These are phyloP conservation scores for Colletotrichum costaricense DNA, from an alignment of 2,329 filamentous ascomycete species.

Conservation along the genomic window DNA sequence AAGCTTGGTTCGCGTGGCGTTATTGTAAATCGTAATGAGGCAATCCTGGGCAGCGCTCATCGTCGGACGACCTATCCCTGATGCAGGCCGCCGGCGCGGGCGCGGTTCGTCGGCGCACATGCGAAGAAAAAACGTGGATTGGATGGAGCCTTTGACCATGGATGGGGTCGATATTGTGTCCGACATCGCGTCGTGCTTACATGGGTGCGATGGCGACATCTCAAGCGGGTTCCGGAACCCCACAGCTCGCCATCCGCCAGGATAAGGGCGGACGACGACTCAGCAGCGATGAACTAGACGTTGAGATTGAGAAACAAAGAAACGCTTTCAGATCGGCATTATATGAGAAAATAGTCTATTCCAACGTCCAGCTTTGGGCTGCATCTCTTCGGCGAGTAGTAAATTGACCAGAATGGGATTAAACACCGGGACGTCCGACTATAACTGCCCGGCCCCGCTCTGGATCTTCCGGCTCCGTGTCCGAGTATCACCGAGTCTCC, in stretches of 20 bases:
- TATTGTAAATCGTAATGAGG: conserved; percentile 14
- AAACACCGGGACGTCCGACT: neutral
- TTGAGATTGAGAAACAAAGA: neutral
- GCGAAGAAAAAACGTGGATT: conserved; percentile 14
- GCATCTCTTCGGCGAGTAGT: neutral
- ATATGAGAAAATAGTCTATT: neutral
- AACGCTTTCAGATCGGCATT: neutral
- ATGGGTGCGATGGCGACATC: conserved; percentile 33
- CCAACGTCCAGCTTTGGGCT: neutral
- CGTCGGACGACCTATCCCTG: conserved; percentile 14
- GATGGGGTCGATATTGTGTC: conserved; percentile 10
- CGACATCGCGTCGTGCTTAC: conserved; percentile 28
- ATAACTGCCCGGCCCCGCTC: conserved; percentile 8
- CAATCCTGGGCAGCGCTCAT: neutral
- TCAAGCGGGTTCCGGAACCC: neutral
- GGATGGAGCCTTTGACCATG: neutral
- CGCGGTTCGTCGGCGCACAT: neutral
- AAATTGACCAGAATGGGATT: neutral
- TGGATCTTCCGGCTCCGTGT: neutral
- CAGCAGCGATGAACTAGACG: neutral
- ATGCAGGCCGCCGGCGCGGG: conserved; percentile 4
- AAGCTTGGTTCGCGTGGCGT: conserved; percentile 15
- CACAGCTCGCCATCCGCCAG: conserved; percentile 14
- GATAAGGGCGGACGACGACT: neutral
- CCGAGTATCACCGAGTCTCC: neutral